phyloP scores from a whole-genome alignment of 169 alveolate species.

The Plasmodium cynomolgi region DNA sequence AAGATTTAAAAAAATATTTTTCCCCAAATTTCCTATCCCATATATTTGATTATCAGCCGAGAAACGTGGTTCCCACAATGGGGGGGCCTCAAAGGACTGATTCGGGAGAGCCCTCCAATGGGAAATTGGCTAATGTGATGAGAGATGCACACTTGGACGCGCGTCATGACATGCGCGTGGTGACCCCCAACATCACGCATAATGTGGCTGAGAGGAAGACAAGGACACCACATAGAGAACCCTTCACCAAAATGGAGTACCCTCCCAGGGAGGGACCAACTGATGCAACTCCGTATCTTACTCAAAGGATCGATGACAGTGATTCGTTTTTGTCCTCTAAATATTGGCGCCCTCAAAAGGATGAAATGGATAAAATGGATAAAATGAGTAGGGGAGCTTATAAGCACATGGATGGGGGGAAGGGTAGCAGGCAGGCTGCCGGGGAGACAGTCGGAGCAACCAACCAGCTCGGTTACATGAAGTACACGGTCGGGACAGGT shows the following conservation, averaged over 20 bases:
- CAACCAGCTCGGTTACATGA: neutral
- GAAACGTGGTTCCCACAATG: neutral
- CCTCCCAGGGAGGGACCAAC: neutral
- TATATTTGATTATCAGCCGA: neutral
- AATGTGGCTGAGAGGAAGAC: neutral
- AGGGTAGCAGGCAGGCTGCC: neutral
- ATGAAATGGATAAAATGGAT: neutral
- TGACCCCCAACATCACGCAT: neutral
- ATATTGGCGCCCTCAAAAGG: neutral
- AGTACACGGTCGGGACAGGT: neutral
- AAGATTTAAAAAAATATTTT: conserved; percentile 4
- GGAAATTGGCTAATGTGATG: neutral
- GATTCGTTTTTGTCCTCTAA: neutral
- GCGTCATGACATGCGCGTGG: neutral
- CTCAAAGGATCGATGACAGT: neutral
- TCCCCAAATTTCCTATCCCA: neutral
- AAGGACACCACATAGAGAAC: neutral
- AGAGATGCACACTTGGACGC: neutral
- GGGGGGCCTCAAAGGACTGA: neutral
- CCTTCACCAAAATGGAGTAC: neutral
- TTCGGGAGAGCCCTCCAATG: neutral
- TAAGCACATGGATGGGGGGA: neutral
- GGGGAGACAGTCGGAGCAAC: neutral
- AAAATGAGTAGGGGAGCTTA: neutral
- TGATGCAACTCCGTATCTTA: neutral